Evolutionary conservation across 352 stramenopile genomes (phyloP).

Genomic region (Thalassiosira delicatula): DNA sequence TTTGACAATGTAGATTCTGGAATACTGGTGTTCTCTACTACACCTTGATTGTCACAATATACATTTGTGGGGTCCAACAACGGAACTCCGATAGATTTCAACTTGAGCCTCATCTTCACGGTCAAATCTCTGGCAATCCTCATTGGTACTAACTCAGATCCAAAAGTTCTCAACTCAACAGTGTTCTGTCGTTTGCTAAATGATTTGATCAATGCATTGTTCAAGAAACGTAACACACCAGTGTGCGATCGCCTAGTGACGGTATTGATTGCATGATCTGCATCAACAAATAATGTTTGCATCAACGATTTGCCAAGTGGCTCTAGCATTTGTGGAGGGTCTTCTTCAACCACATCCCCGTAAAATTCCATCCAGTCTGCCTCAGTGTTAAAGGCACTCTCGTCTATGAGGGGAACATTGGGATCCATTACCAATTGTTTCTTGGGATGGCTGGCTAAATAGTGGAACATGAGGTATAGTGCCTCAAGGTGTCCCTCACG

Average conservation of each 20-base stretch:
- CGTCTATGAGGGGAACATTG: not conserved
- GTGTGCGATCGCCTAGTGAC: constrained; percentile 15
- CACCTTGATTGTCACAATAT: constrained; percentile 64
- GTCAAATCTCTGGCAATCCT: constrained; percentile 58
- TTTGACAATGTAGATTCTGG: constrained; percentile 65
- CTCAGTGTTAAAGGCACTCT: not conserved
- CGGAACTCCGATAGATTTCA: constrained; percentile 62
- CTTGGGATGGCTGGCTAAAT: constrained; percentile 20
- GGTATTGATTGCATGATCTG: constrained; percentile 31
- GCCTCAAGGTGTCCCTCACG: constrained; percentile 28
- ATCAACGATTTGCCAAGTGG: constrained; percentile 24
- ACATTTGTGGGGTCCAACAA: constrained; percentile 49
- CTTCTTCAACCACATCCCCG: constrained; percentile 35
- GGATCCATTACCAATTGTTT: not conserved
- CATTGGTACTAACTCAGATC: constrained; percentile 63
- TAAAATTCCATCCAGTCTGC: constrained; percentile 46
- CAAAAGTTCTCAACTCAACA: constrained; percentile 62
- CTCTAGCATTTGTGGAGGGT: constrained; percentile 35
- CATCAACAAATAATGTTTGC: too few species aligned
- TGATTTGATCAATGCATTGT: not conserved
- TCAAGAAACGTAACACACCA: not conserved
- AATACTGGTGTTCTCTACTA: constrained; percentile 58
- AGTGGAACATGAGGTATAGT: constrained; percentile 57
- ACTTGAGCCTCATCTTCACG: constrained; percentile 63
- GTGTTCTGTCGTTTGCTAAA: constrained; percentile 68